Percentiles rank a stretch among this genome's conserved stretches.
phyloP scores from a whole-genome alignment of 1,284 basidiomycete species.

The Papiliotrema fonsecae region DNA sequence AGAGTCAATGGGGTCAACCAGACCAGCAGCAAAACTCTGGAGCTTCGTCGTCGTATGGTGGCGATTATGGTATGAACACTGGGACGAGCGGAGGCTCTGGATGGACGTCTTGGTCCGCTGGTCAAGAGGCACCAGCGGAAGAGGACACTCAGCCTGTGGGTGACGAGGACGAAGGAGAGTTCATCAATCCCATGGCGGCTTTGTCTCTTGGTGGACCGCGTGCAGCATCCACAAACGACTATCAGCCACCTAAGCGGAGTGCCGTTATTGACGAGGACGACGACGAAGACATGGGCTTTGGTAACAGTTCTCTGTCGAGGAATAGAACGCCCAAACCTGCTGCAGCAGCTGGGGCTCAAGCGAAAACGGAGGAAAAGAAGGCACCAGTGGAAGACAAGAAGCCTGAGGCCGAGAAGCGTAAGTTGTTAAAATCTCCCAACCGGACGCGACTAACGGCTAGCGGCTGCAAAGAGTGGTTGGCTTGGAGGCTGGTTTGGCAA shows the following conservation, averaged over 20 bases:
- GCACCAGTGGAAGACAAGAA: background rate
- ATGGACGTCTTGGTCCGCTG: background rate
- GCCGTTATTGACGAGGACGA: constrained; percentile 56
- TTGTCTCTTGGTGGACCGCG: constrained; percentile 18
- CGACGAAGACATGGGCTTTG: constrained; percentile 85
- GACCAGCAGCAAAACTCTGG: no score
- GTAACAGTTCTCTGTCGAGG: constrained; percentile 58
- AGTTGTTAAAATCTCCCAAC: no score
- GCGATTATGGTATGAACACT: constrained; percentile 1
- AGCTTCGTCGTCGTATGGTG: no score
- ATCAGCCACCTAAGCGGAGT: constrained; percentile 17
- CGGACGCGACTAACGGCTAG: no score
- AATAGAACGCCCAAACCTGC: constrained; percentile 19
- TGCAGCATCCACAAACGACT: background rate
- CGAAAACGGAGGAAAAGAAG: constrained; percentile 12
- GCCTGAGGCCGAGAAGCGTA: no score
- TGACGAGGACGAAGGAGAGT: constrained; percentile 55
- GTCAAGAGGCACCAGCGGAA: constrained; percentile 11
- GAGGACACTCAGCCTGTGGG: constrained; percentile 37
- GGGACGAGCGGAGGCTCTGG: background rate
- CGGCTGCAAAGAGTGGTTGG: constrained; percentile 56
- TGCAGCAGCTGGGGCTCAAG: constrained; percentile 8
- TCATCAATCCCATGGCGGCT: constrained; percentile 81
- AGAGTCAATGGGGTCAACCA: no score
- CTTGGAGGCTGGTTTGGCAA: constrained; percentile 70